Conservation (phyloP, 345 rosid genomes). For the Populus simonii region DNA sequence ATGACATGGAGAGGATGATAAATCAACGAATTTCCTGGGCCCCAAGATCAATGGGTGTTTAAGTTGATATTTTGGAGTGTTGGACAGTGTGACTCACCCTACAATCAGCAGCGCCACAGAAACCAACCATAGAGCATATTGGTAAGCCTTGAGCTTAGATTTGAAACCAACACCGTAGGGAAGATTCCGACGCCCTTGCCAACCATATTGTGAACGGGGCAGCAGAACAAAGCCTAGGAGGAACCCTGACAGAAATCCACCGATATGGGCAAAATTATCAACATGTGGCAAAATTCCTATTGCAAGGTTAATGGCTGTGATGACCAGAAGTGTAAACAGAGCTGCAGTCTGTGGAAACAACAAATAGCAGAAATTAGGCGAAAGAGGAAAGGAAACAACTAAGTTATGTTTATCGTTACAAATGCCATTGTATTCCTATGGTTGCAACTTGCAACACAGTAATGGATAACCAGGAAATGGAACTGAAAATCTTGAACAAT, state of each 20-base stretch:
- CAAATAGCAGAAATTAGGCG: not conserved
- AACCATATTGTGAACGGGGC: conserved; percentile 22
- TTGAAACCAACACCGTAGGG: conserved; percentile 11
- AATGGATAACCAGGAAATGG: not conserved
- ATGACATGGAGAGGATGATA: not conserved
- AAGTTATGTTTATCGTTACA: too few relatives aligned
- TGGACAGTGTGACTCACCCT: conserved; percentile 18
- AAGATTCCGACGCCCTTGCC: conserved; percentile 11
- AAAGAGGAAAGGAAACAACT: not conserved
- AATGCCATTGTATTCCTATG: not conserved
- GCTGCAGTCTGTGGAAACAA: conserved; percentile 21
- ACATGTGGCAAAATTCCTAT: conserved; percentile 34
- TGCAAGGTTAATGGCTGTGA: conserved; percentile 25
- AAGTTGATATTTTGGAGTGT: not conserved
- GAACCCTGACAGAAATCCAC: conserved; percentile 27
- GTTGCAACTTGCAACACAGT: not conserved
- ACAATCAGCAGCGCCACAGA: conserved; percentile 17
- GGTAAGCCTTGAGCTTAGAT: conserved; percentile 22
- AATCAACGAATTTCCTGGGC: not conserved
- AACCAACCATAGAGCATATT: conserved; percentile 21
- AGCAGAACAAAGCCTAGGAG: conserved; percentile 27
- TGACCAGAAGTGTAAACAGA: conserved; percentile 23
- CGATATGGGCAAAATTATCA: conserved; percentile 28
- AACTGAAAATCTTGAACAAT: not conserved
- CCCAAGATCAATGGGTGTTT: not conserved